Percentiles rank a stretch among this genome's conserved stretches.
phyloP scores from a whole-genome alignment of 1,139 yeast species.

The Yamadazyma triangularis region DNA sequence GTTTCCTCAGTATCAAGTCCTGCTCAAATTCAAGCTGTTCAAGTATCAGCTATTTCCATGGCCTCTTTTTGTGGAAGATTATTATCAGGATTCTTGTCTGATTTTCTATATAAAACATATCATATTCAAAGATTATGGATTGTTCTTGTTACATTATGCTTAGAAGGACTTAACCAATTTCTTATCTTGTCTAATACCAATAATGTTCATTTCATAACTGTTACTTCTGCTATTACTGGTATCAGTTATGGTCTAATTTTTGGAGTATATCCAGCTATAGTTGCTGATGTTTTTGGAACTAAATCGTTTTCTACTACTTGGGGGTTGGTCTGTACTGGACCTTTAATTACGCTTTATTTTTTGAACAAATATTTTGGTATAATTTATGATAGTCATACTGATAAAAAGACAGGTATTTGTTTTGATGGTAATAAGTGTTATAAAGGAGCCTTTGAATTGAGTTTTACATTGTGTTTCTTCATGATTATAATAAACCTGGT shows the following conservation, averaged over 20 bases:
- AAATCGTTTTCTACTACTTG: constrained; percentile 39
- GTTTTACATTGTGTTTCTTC: constrained; percentile 22
- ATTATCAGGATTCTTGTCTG: constrained; percentile 35
- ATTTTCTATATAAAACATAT: constrained; percentile 27
- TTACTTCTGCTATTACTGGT: constrained; percentile 34
- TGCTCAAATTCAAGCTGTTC: constrained; percentile 40
- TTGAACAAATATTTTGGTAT: constrained; percentile 39
- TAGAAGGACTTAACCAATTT: constrained; percentile 28
- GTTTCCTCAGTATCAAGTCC: constrained; percentile 1
- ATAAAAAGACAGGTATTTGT: constrained; percentile 29
- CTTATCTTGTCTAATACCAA: constrained; percentile 25
- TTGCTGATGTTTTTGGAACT: constrained; percentile 44
- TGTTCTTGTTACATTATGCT: constrained; percentile 22
- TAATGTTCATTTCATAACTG: constrained; percentile 21
- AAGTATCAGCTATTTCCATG: constrained; percentile 39
- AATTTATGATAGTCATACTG: constrained; percentile 33
- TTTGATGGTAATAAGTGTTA: constrained; percentile 36
- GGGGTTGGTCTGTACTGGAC: constrained; percentile 45
- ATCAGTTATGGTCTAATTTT: constrained; percentile 37
- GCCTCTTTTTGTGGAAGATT: constrained; percentile 40
- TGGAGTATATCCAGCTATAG: constrained; percentile 45
- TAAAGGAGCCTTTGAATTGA: constrained; percentile 28
- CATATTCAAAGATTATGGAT: constrained; percentile 41
- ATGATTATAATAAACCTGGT: constrained; percentile 18
- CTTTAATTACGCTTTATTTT: constrained; percentile 27